Percentiles rank a stretch among this genome's conserved stretches.
Evolutionary conservation across 202 grass and related monocot species (phyloP).

Genomic region (Zoysia matrella): DNA sequence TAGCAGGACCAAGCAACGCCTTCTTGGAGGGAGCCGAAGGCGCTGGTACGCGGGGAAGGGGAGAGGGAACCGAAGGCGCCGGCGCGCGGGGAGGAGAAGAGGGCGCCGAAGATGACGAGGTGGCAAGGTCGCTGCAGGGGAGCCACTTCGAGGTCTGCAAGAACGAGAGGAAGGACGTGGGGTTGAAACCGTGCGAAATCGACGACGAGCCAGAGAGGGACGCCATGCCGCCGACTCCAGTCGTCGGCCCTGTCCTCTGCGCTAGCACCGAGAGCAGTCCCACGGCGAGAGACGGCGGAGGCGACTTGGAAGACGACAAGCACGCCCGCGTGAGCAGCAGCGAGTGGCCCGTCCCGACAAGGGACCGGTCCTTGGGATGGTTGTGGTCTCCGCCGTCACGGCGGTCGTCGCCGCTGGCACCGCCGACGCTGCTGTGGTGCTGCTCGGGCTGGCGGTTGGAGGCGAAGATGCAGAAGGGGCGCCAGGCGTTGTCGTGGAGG

Average conservation of each 20-base stretch:
- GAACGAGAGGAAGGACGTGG: conserved; percentile 71
- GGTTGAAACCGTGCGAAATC: no score
- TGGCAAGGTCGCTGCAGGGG: conserved; percentile 81
- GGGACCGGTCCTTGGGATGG: background rate
- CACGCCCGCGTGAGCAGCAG: conserved; percentile 46
- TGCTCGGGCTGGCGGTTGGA: no score
- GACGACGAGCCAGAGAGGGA: conserved; percentile 40
- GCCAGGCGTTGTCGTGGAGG: no score
- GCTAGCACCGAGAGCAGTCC: conserved; percentile 63
- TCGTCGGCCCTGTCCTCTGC: conserved; percentile 42
- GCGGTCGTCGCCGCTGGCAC: no score
- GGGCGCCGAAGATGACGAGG: conserved; percentile 40
- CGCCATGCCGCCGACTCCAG: conserved; percentile 33
- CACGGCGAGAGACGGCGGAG: conserved; percentile 43
- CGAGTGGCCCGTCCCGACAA: conserved; percentile 40
- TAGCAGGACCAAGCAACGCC: conserved; percentile 33
- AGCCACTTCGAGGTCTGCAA: conserved; percentile 83
- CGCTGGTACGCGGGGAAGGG: conserved; percentile 32
- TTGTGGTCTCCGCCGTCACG: no score
- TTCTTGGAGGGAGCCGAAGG: conserved; percentile 38
- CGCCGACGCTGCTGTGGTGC: no score
- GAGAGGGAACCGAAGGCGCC: conserved; percentile 6
- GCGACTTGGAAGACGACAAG: conserved; percentile 49
- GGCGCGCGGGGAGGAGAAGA: background rate
- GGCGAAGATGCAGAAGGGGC: no score